Conservation (phyloP, 805 yeast genomes). For the Ogataea methanolica region DNA sequence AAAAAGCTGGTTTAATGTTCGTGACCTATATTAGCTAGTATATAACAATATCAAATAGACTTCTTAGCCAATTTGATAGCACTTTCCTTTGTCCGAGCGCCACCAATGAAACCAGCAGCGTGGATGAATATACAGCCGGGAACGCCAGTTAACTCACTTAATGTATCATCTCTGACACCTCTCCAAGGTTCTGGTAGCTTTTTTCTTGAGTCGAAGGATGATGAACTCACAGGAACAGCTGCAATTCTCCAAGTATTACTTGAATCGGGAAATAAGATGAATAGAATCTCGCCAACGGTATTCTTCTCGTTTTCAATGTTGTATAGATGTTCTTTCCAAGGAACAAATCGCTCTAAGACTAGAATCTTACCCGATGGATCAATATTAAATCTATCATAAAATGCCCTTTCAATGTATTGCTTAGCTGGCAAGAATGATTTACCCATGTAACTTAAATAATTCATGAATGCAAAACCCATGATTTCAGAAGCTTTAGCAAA, state of each 20-base stretch:
- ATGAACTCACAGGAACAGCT: constrained; percentile 77
- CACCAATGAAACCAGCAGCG: constrained; percentile 97
- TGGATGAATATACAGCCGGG: constrained; percentile 88
- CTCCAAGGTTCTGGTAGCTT: constrained; percentile 90
- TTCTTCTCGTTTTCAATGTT: constrained; percentile 59
- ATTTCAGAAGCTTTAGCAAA: constrained; percentile 69
- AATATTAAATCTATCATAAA: constrained; percentile 52
- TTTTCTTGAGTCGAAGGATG: constrained; percentile 79
- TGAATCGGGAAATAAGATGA: constrained; percentile 79
- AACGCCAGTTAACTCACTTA: constrained; percentile 72
- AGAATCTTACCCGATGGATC: constrained; percentile 72
- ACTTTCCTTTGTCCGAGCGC: constrained; percentile 75
- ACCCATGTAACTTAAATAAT: constrained; percentile 66
- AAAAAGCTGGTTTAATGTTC: too few species aligned
- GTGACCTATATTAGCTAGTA: neutral
- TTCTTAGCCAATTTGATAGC: constrained; percentile 66
- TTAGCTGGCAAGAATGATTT: constrained; percentile 91
- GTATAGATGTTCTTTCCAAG: constrained; percentile 94
- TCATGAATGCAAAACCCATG: constrained; percentile 79
- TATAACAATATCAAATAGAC: constrained; percentile 9
- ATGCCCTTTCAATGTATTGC: constrained; percentile 66
- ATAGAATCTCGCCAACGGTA: constrained; percentile 54
- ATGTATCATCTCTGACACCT: constrained; percentile 88
- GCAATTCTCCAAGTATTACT: constrained; percentile 77
- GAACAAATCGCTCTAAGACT: constrained; percentile 71